Conservation (phyloP, 768 basidiomycete genomes). For the Chalciporus piperatus region DNA sequence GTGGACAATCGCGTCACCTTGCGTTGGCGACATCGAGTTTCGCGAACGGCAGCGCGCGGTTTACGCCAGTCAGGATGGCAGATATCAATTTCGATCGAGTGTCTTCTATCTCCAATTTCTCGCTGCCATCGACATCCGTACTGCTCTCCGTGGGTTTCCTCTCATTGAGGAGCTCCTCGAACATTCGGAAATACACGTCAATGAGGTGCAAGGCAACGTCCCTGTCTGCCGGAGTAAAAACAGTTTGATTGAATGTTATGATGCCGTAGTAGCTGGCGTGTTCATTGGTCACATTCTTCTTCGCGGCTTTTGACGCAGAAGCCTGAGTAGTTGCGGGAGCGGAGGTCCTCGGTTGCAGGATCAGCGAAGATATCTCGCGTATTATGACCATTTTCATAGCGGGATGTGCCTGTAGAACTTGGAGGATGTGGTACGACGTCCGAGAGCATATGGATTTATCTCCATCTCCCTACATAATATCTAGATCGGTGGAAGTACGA, state of each 20-base stretch:
- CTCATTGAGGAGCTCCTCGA: slow-evolving; percentile 81
- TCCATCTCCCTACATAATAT: slow-evolving; percentile 67
- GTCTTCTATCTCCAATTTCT: slow-evolving; percentile 67
- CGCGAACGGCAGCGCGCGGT: slow-evolving; percentile 92
- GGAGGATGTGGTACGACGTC: slow-evolving; percentile 85
- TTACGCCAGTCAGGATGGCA: slow-evolving; percentile 90
- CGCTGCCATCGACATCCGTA: slow-evolving; percentile 27
- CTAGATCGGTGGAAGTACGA: neutral
- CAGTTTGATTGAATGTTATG: slow-evolving; percentile 93
- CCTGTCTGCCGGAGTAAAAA: slow-evolving; percentile 63
- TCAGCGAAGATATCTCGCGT: slow-evolving; percentile 77
- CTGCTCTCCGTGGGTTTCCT: slow-evolving; percentile 28
- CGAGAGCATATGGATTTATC: slow-evolving; percentile 87
- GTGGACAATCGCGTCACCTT: slow-evolving; percentile 43
- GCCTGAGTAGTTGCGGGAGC: slow-evolving; percentile 28
- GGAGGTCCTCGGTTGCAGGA: slow-evolving; percentile 53
- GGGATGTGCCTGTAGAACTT: slow-evolving; percentile 87
- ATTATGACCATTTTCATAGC: slow-evolving; percentile 90
- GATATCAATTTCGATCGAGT: slow-evolving; percentile 79
- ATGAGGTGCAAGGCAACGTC: slow-evolving; percentile 77
- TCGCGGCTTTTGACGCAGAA: slow-evolving; percentile 22
- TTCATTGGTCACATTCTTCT: slow-evolving; percentile 45
- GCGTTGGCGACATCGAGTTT: slow-evolving; percentile 67
- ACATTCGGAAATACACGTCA: slow-evolving; percentile 92
- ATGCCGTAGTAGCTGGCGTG: slow-evolving; percentile 91